Percentiles rank a stretch among this genome's conserved stretches.
Conservation (phyloP, 2,329 filamentous ascomycete species). For the Sporothrix euskadiensis region DNA sequence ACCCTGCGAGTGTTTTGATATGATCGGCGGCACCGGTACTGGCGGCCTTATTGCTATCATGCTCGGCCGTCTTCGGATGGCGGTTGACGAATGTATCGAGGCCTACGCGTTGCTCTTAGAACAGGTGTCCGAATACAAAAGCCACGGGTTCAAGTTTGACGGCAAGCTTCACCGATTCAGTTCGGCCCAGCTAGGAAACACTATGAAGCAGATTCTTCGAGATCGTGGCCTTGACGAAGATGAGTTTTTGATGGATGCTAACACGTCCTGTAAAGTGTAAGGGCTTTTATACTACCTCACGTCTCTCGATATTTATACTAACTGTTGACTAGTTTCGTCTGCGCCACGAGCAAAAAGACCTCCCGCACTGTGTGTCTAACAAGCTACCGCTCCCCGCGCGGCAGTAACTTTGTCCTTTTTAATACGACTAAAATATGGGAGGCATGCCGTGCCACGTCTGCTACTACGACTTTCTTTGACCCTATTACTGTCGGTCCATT, state of each 20-base stretch:
- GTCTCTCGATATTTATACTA: not conserved
- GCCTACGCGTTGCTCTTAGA: slow-evolving; percentile 5
- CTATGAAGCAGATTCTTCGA: slow-evolving; percentile 32
- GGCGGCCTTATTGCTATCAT: slow-evolving; percentile 30
- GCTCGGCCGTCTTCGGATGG: slow-evolving; percentile 27
- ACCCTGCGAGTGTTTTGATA: not conserved
- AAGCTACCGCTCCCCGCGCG: slow-evolving; percentile 28
- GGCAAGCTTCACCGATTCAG: slow-evolving; percentile 33
- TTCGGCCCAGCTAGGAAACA: slow-evolving; percentile 29
- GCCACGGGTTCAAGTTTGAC: slow-evolving; percentile 28
- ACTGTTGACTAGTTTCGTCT: slow-evolving; percentile 33
- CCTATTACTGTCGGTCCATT: slow-evolving; percentile 32
- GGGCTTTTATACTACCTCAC: slow-evolving; percentile 16
- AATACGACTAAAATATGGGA: slow-evolving; percentile 33
- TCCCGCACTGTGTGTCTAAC: slow-evolving; percentile 26
- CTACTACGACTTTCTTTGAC: slow-evolving; percentile 33
- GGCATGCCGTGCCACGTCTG: slow-evolving; percentile 33
- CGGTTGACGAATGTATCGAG: slow-evolving; percentile 24
- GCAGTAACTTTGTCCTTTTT: slow-evolving; percentile 29
- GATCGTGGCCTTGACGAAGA: slow-evolving; percentile 30
- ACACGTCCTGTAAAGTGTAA: slow-evolving; percentile 34
- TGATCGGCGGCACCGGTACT: slow-evolving; percentile 23
- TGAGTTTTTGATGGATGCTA: slow-evolving; percentile 32
- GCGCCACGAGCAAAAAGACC: slow-evolving; percentile 33
- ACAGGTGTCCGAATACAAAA: slow-evolving; percentile 33